A percentile compares a stretch with the other conserved stretches of the same genome.
Evolutionary conservation across 106 monocot genomes (phyloP).

Genomic region (Dendrobium nobile): DNA sequence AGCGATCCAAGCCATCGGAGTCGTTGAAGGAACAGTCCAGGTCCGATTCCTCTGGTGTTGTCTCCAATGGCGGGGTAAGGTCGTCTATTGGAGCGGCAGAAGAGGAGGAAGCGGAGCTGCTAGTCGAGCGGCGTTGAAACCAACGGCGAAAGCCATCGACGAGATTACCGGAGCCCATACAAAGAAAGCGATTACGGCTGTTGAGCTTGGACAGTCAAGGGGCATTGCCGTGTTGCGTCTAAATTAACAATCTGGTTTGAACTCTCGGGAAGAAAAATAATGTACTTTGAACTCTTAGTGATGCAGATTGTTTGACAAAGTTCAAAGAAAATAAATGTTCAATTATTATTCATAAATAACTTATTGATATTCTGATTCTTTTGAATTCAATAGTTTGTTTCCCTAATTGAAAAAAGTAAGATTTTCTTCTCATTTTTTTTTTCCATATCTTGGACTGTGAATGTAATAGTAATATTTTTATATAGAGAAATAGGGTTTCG

Average conservation of each 20-base stretch:
- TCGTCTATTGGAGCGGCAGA: background rate
- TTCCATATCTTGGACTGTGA: too few species aligned
- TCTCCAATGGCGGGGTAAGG: background rate
- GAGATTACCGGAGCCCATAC: conserved; percentile 47
- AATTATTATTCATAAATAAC: too few species aligned
- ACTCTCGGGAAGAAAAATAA: too few species aligned
- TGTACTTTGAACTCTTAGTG: too few species aligned
- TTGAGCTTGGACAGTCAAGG: background rate
- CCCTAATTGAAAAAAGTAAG: too few species aligned
- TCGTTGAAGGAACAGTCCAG: conserved; percentile 5
- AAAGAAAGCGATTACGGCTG: background rate
- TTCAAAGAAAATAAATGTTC: too few species aligned
- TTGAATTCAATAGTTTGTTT: too few species aligned
- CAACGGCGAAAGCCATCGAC: conserved; percentile 55
- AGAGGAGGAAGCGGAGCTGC: background rate
- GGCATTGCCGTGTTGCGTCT: background rate
- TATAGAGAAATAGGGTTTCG: too few species aligned
- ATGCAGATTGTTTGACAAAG: too few species aligned
- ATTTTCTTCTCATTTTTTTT: too few species aligned
- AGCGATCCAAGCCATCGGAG: conserved; percentile 24
- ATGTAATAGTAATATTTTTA: too few species aligned
- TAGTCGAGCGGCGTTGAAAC: conserved; percentile 37
- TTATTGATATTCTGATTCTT: too few species aligned
- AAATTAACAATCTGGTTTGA: background rate
- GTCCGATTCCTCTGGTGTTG: conserved; percentile 1